Evolutionary conservation across 2,329 filamentous ascomycete species (phyloP).

Genomic region (Periglandula ipomoeae): DNA sequence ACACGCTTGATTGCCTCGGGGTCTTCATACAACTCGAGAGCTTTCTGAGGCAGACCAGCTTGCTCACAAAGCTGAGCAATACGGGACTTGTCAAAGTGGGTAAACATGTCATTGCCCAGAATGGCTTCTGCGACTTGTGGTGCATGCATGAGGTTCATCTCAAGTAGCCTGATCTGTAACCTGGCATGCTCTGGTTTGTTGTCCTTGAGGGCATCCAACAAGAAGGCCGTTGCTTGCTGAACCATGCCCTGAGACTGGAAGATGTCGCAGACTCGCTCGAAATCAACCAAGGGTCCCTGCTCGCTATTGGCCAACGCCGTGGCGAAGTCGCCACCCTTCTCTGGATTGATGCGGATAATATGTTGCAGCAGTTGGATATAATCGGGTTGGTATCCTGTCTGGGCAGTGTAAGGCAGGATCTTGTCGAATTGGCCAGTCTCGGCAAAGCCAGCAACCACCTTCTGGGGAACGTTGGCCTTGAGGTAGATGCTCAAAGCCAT

Average conservation of each 20-base stretch:
- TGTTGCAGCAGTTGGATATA: slow-evolving; percentile 88
- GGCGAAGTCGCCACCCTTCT: slow-evolving; percentile 92
- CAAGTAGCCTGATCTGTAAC: slow-evolving; percentile 85
- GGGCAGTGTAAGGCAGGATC: slow-evolving; percentile 82
- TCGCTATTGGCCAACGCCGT: slow-evolving; percentile 86
- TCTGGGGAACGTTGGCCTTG: slow-evolving; percentile 81
- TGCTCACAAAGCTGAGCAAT: slow-evolving; percentile 90
- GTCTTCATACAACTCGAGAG: slow-evolving; percentile 91
- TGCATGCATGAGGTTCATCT: slow-evolving; percentile 96
- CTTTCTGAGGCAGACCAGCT: slow-evolving; percentile 76
- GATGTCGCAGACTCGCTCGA: slow-evolving; percentile 92
- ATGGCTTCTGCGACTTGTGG: slow-evolving; percentile 98
- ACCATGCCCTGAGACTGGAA: slow-evolving; percentile 98
- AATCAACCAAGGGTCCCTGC: slow-evolving; percentile 76
- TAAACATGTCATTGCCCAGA: slow-evolving; percentile 96
- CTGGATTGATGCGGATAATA: slow-evolving; percentile 81
- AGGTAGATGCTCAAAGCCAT: slow-evolving; percentile 85
- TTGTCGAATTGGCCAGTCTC: slow-evolving; percentile 96
- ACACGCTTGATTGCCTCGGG: slow-evolving; percentile 84
- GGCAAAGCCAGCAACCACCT: slow-evolving; percentile 90
- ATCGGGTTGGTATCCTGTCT: slow-evolving; percentile 86
- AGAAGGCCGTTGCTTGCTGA: slow-evolving; percentile 95
- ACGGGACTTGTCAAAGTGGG: slow-evolving; percentile 84
- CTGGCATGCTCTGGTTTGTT: slow-evolving; percentile 91
- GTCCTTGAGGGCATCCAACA: slow-evolving; percentile 89